Base-by-base conservation (phyloP, 768 basidiomycete species). In the Gloeopeniophorella convolvens region DNA sequence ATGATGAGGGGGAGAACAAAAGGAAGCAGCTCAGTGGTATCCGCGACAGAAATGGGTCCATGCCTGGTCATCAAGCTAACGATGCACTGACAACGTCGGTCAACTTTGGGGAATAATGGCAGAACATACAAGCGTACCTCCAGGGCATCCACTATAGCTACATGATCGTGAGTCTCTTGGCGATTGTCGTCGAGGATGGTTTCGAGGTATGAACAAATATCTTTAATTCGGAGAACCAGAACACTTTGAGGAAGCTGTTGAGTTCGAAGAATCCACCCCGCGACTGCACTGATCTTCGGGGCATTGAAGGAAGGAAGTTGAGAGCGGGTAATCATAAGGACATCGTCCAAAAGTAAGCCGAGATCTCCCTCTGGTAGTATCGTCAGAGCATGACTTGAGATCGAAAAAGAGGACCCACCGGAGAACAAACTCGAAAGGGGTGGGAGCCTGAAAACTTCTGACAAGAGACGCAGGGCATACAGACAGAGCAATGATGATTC, bases 361-460 rank as follows among this genome's bases (percentile, higher is more conserved):
- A 54, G 46, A 18, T 48, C 46, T 39, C 44, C 46, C 5, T 35
- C 52, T 54, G n/a, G 15, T 10, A 6, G 11, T 7, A 23, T 12
- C 8, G 23, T 54, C 18, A 54, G 52, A 1, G 18, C 16, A 12
- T 12, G 16, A 20, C 8, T 5, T 7, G 1, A 32, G 26, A 3
- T 2, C 9, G 5, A 36, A 37, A 33, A 28, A 3, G 5, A 5
- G 35, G 11, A 54, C 52, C 24, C 34, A 54, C 52, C 7, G 18
- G 52, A 33, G 42, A 54, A 43, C 13, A 39, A 8, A 12, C 46
- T 48, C 23, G 42, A 48, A 8, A 54, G 41, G 5, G 30, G 20
- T 12, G 52, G 52, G 16, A 54, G 34, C 28, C 46, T 48, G 30
- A 43, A 48, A 32, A 54, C 43, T n/a, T 48, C 52, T n/a, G 52